phyloP scores from a whole-genome alignment of 2,329 filamentous ascomycete species.

The Bipolaris gigantea region DNA sequence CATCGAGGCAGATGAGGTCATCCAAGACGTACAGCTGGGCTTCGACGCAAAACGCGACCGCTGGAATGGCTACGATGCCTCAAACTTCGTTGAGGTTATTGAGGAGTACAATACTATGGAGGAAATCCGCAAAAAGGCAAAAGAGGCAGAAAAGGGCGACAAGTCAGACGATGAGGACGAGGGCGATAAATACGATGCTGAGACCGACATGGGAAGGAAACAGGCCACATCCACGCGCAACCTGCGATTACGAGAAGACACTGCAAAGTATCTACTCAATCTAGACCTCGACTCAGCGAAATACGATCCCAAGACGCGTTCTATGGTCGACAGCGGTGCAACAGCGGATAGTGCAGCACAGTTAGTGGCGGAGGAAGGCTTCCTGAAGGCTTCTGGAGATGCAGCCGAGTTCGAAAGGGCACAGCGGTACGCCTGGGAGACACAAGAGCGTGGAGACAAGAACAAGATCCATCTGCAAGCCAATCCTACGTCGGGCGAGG shows the following conservation, averaged over 20 bases:
- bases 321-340: slow-evolving; percentile 83
- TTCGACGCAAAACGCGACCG: slow-evolving; percentile 98
- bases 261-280: slow-evolving; percentile 93
- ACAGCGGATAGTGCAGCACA: slow-evolving; percentile 78
- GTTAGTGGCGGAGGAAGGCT: slow-evolving; percentile 89
- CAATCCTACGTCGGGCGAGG: slow-evolving; percentile 91
- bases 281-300: slow-evolving; percentile 94
- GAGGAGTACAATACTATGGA: slow-evolving; percentile 88
- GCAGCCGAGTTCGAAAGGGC: slow-evolving; percentile 90
- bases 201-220: slow-evolving; percentile 94
- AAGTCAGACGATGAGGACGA: slow-evolving; percentile 54
- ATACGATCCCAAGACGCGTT: slow-evolving; percentile 94
- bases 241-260: slow-evolving; percentile 90
- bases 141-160: slow-evolving; percentile 43
- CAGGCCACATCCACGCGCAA: slow-evolving; percentile 90
- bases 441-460: slow-evolving; percentile 78
- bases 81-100: slow-evolving; percentile 83
- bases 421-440: slow-evolving; percentile 91
- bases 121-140: slow-evolving; percentile 62
- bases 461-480: slow-evolving; percentile 89
- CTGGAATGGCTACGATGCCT: slow-evolving; percentile 96
- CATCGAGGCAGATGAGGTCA: slow-evolving; percentile 87
- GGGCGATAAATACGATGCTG: slow-evolving; percentile 78
- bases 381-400: slow-evolving; percentile 84
- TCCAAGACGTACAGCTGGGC: slow-evolving; percentile 82